A percentile compares a stretch with the other conserved stretches of the same genome.
Evolutionary conservation across 2,329 filamentous ascomycete species (phyloP).

Genomic region (Chrysoporthe puriensis): DNA sequence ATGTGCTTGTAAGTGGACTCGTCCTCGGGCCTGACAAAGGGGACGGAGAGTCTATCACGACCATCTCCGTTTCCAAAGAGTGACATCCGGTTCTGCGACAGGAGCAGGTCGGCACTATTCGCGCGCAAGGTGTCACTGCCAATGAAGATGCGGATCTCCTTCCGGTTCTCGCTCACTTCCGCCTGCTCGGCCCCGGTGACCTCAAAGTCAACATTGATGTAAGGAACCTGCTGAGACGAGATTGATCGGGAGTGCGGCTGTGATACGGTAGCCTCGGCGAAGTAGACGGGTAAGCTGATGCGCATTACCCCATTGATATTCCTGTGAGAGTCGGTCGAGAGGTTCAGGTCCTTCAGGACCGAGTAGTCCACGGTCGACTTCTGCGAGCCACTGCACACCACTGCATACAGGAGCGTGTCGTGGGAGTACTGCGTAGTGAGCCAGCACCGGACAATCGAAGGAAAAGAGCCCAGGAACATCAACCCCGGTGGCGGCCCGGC

Average conservation of each 20-base stretch:
- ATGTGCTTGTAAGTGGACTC: conserved; percentile 80
- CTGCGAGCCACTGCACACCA: conserved; percentile 89
- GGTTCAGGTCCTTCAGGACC: conserved; percentile 74
- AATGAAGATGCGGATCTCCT: conserved; percentile 80
- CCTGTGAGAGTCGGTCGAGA: conserved; percentile 67
- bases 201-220: conserved; percentile 78
- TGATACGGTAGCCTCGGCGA: conserved; percentile 86
- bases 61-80: conserved; percentile 76
- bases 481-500: conserved; percentile 81
- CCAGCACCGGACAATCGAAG: conserved; percentile 96
- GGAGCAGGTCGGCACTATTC: conserved; percentile 87
- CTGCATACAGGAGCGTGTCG: conserved; percentile 85
- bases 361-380: conserved; percentile 79
- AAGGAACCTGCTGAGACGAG: conserved; percentile 78
- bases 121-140: conserved; percentile 85
- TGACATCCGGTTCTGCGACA: conserved; percentile 88
- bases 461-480: conserved; percentile 84
- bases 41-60: conserved; percentile 83
- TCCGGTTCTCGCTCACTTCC: conserved; percentile 54
- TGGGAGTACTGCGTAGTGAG: conserved; percentile 89
- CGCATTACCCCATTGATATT: conserved; percentile 68
- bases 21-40: conserved; percentile 90
- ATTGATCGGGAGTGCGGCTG: conserved; percentile 77
- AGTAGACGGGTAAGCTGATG: conserved; percentile 80
- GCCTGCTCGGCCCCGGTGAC: conserved; percentile 64